Base-by-base conservation (phyloP, 1,139 yeast species). In the Zygotorulaspora mrakii region DNA sequence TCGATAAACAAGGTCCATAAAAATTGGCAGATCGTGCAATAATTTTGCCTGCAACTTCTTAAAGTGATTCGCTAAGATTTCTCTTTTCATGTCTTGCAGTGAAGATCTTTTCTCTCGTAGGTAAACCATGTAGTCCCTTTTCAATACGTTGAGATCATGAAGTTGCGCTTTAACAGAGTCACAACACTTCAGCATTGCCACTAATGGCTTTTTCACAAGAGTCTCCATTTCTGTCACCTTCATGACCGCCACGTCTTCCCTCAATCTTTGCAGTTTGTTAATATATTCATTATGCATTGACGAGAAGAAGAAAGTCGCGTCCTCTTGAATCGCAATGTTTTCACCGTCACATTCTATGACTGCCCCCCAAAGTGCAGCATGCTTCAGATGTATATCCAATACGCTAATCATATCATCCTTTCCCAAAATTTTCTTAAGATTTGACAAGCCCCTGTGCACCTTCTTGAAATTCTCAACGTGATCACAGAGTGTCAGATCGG, bases 91-190 rank as follows among this genome's bases (percentile, higher is more conserved):
- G 42, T 57, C 58, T 23, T 50, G 48, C 2, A 42, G 31, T 18
- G 52, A 47, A 7, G 53, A 37, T 17, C 52, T 53, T 40, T 47
- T 53, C n/a, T 58, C 52, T 38, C 47, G 45, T 24, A 56, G 40
- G 36, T 48, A 57, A 3, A 48, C 34, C 29, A 54, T 42, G 35
- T 63, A 66, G 11, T 67, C 66, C 11, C 53, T 57, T 43, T 64
- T 58, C 35, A 62, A 44, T 1, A 50, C 35, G 17, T 54, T 54
- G 16, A 64, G 56, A 40, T 58, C 64, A 38, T 55, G 57, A n/a
- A 65, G 47, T 20, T 52, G 53, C 2, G 36, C 29, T 37, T 50
- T 50, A 0, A 61, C 56, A 4, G 45, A 35, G 1, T 49, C 40
- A 37, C 64, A 60, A 12, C 43, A 38, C 11, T 54, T 53, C 12